Conservation (phyloP, 495 filamentous ascomycete genomes). For the Sphaerosporella brunnea region DNA sequence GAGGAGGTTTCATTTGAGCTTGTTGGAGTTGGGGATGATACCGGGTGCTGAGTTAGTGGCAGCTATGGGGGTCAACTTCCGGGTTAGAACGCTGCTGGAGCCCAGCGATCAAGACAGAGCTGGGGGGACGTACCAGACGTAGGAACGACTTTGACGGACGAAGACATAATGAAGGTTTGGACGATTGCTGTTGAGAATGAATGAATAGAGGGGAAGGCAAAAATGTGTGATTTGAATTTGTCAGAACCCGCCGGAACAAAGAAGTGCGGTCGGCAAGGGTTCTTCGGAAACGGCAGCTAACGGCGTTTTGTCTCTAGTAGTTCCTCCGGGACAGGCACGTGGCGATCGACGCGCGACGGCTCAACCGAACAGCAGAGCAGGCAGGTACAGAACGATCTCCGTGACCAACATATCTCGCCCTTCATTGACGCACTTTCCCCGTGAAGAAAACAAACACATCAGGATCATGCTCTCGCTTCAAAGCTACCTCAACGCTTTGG, state of each 20-base stretch:
- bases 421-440: not conserved
- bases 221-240: not conserved
- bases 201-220: not conserved
- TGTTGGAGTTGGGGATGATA: not conserved
- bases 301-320: not conserved
- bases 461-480: not conserved
- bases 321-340: not conserved
- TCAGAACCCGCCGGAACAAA: not conserved
- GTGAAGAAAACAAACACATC: not conserved
- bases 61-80: conserved; percentile 6
- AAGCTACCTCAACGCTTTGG: conserved; percentile 6
- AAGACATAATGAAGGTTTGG: not conserved
- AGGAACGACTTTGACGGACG: not conserved
- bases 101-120: not conserved
- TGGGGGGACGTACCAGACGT: not conserved
- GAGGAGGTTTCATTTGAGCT: not conserved
- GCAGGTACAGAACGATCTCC: not conserved
- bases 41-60: conserved; percentile 7
- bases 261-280: not conserved
- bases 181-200: not conserved
- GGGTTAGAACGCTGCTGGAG: not conserved
- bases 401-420: not conserved
- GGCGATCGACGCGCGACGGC: not conserved
- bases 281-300: not conserved
- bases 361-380: not conserved